These are phyloP conservation scores for Plectosphaerella cucumerina DNA, from an alignment of 2,329 filamentous ascomycete species.

Conservation along the genomic window DNA sequence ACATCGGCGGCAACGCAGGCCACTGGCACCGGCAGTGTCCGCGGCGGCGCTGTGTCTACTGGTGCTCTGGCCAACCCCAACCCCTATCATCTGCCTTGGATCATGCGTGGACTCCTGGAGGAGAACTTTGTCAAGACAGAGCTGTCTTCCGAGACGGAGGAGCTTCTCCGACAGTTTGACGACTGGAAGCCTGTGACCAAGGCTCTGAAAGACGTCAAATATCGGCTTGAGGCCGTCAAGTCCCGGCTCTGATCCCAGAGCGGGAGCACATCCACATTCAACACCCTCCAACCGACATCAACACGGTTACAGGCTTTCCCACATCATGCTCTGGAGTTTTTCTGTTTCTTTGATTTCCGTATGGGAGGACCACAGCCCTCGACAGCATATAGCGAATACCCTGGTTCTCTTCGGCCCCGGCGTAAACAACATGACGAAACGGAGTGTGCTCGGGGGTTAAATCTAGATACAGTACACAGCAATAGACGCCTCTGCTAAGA, in stretches of 20 bases:
- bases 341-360: not conserved
- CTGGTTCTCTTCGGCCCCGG: not conserved
- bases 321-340: not conserved
- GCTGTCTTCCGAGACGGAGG: conserved; percentile 69
- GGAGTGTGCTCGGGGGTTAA: too few species aligned
- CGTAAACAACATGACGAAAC: not conserved
- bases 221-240: conserved; percentile 83
- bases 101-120: conserved; percentile 88
- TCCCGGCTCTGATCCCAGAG: conserved; percentile 60
- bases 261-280: not conserved
- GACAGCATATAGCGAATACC: not conserved
- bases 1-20: not conserved
- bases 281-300: not conserved
- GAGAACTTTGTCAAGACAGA: conserved; percentile 87
- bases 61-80: conserved; percentile 54
- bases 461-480: too few species aligned
- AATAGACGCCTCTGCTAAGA: too few species aligned
- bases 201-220: conserved; percentile 92
- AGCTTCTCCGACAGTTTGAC: conserved; percentile 84
- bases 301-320: not conserved
- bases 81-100: conserved; percentile 90
- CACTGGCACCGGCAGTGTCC: conserved; percentile 15
- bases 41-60: conserved; percentile 9
- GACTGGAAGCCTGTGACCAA: conserved; percentile 90
- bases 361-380: too few species aligned